phyloP scores from a whole-genome alignment of 2,329 filamentous ascomycete species.

The Amauroascus verrucosus region DNA sequence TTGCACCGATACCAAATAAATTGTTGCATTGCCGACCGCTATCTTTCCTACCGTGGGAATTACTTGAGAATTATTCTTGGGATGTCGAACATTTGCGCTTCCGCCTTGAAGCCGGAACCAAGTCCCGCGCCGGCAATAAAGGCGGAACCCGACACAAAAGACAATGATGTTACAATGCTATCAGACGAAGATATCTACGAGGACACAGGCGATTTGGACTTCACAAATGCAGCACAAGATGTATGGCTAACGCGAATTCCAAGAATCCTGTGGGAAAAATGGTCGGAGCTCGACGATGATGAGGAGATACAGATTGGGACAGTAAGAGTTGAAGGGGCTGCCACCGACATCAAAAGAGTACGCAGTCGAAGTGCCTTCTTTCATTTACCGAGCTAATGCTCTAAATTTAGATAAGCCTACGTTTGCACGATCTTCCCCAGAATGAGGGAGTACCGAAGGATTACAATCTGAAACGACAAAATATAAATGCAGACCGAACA shows the following conservation, averaged over 20 bases:
- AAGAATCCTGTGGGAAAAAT: slow-evolving; percentile 69
- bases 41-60: not conserved
- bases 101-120: slow-evolving; percentile 33
- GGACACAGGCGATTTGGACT: slow-evolving; percentile 55
- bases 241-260: slow-evolving; percentile 70
- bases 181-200: slow-evolving; percentile 62
- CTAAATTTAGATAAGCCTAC: slow-evolving; percentile 53
- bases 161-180: slow-evolving; percentile 25
- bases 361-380: slow-evolving; percentile 9
- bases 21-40: not conserved
- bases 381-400: slow-evolving; percentile 16
- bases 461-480: slow-evolving; percentile 67
- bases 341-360: slow-evolving; percentile 44
- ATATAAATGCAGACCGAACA: slow-evolving; percentile 37
- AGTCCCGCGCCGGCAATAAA: slow-evolving; percentile 32
- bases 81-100: slow-evolving; percentile 10
- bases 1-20: not conserved
- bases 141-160: slow-evolving; percentile 33
- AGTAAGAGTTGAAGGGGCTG: slow-evolving; percentile 50
- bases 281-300: slow-evolving; percentile 65
- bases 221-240: slow-evolving; percentile 38
- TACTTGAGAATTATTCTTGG: not conserved
- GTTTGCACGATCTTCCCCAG: slow-evolving; percentile 56
- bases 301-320: slow-evolving; percentile 73
- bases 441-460: slow-evolving; percentile 75